Base-by-base conservation (phyloP, 371 early-diverging fungal genomes). In the Mortierella sp. region DNA sequence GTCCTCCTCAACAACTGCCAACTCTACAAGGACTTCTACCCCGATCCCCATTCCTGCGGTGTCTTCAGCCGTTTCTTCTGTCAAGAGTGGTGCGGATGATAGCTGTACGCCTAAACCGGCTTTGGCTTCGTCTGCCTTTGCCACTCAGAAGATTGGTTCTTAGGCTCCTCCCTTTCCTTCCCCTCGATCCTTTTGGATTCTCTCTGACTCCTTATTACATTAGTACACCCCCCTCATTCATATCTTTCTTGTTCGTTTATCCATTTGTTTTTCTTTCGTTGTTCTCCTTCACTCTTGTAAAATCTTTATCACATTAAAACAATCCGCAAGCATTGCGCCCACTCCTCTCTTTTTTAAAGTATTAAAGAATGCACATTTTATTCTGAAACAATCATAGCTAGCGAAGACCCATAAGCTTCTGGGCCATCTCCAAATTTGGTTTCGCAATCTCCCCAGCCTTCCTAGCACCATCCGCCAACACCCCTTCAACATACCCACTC, bases 381-480 rank as follows among this genome's bases (percentile, higher is more conserved):
- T n/a, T n/a, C 27, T 8, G 8, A 56, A 8, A 27, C 11, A 56
- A 21, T 2, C 55, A 27, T 12, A 14, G 21, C 7, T 41, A 82
- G 70, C 70, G 58, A 48, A 95, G 87, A 1, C 96, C 96, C 16
- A 94, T 82, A n/a, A 89, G 84, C 70, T 88, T 90, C 10, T 92
- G 92, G 7, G 94, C 90, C 81, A 91, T 84, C 32, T 89, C 82
- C 85, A 94, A 89, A 58, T 90, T 93, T 0, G 84, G 81, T 10
- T 88, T 78, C 0, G 96, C 95, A 32, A 90, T 89, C 49, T 84
- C 80, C 0, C 87, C 75, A 18, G 95, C 96, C 75, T 83, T 91
- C 12, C 81, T 84, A 51, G 94, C 95, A 21, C 96, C 96, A 7
- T 88, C 80, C 41, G 91, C 83, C 49, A 97, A 83, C 3, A 95